These are phyloP conservation scores for Cutaneotrichosporon mucoides DNA, from an alignment of 1,284 basidiomycete genomes.

Conservation along the genomic window DNA sequence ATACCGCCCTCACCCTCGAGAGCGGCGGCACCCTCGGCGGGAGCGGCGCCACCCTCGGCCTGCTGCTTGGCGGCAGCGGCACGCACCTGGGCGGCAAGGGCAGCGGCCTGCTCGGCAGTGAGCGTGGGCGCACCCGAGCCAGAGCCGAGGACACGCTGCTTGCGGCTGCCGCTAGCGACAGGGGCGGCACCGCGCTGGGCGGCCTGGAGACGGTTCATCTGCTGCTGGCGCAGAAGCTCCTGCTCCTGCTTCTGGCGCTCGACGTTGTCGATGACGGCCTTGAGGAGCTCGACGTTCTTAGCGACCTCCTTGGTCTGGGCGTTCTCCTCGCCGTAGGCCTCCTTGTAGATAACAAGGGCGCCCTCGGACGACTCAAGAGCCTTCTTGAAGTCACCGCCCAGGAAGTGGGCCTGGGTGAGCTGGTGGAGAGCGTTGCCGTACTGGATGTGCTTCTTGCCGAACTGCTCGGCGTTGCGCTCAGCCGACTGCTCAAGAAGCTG, in stretches of 20 bases:
- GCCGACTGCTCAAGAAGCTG: conserved; percentile 40
- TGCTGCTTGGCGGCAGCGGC: conserved; percentile 11
- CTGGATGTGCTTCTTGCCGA: conserved; percentile 43
- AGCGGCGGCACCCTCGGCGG: conserved; percentile 3
- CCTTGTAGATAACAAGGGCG: conserved; percentile 49
- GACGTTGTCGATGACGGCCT: conserved; percentile 43
- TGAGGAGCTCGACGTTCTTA: conserved; percentile 50
- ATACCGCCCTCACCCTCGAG: background rate
- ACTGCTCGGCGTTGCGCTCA: conserved; percentile 32
- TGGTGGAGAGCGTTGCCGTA: conserved; percentile 46
- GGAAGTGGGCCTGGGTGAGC: conserved; percentile 50
- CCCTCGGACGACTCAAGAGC: conserved; percentile 46
- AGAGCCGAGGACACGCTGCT: conserved; percentile 4
- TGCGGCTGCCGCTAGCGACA: conserved; percentile 6
- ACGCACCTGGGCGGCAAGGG: conserved; percentile 9
- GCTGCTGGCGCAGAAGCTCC: conserved; percentile 39
- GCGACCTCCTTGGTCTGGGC: conserved; percentile 49
- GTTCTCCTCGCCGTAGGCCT: conserved; percentile 46
- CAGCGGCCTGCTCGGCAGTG: conserved; percentile 12
- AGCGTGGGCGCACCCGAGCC: conserved; percentile 10
- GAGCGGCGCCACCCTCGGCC: conserved; percentile 11
- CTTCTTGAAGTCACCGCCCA: conserved; percentile 45
- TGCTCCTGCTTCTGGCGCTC: conserved; percentile 44
- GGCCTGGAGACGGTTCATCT: conserved; percentile 34
- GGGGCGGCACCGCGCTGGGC: conserved; percentile 23